Evolutionary conservation across 352 stramenopile genomes (phyloP), one percentile per base, ranked within the genome.

Genomic region (Plasmopara viticola): DNA sequence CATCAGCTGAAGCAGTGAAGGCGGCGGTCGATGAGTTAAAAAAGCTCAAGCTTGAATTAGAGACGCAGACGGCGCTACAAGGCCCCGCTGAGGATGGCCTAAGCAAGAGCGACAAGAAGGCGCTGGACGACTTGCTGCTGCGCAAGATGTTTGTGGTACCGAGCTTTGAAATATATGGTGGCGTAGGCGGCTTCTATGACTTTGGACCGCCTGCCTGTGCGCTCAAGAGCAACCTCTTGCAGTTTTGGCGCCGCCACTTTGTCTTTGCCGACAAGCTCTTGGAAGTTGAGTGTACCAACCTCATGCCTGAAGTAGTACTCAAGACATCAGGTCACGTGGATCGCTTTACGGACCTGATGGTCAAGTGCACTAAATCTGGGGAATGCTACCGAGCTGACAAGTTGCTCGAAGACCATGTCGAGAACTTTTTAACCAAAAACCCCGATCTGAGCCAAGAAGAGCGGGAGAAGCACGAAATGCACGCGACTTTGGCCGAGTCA

Each of bases 381-480:
- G 95, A 99, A 63, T 99, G 97, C 69, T 98, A 98, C 70, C 91
- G 97, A 57, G 97, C 96, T n/a, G 97, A 99, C 78, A 99, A 99
- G 80, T 75, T 99, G 48, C 80, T 99, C 9, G 96, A 99, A 67
- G 96, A 99, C 78, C 84, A 96, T 62, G 98, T 99, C 53, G 96
- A 99, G 68, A 86, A 96, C 61, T 86, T 99, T 38, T 63, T 99
- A 25, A 81, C 96, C 53, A 90, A 90, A 52, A 90, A 97, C 70
- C 70, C 88, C 20, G 80, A 72, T 37, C 65, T 87, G 43, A 80
- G 54, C 7, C 58, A 66, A 2, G 73, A 86, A 29, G 90, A 98
- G 58, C 67, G 81, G 30, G 95, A 99, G 65, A 87, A 96, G 60
- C 94, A 98, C 72, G 84, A 96, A 28, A 61, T 95, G 38, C 72